Evolutionary conservation across 257 asterid genomes (phyloP).

Genomic region (Rhazya stricta): DNA sequence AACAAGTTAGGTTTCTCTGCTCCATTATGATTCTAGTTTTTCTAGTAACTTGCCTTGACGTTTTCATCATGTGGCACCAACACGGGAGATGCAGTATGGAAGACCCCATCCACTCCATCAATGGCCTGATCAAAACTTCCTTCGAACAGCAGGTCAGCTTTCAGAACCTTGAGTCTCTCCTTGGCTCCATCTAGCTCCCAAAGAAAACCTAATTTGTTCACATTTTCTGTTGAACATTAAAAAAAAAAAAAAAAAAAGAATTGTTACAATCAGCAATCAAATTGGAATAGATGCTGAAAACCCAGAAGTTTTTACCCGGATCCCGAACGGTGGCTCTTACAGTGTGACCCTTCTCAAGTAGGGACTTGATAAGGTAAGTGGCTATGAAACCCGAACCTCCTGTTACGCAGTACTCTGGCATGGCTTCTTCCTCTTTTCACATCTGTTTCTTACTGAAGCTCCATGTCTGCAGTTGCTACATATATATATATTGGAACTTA

Average conservation of each 20-base stretch:
- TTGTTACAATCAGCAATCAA: not conserved
- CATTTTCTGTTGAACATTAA: slow-evolving; percentile 36
- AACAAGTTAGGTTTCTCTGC: not conserved
- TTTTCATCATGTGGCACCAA: slow-evolving; percentile 52
- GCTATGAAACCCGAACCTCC: slow-evolving; percentile 94
- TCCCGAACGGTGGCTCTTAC: slow-evolving; percentile 79
- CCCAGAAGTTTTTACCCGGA: slow-evolving; percentile 39
- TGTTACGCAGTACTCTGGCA: slow-evolving; percentile 76
- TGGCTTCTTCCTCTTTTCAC: slow-evolving; percentile 17
- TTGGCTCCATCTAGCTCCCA: slow-evolving; percentile 81
- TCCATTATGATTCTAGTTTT: not conserved
- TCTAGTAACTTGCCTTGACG: slow-evolving; percentile 42
- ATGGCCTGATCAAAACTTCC: slow-evolving; percentile 86
- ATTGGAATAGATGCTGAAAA: not conserved
- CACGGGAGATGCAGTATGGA: slow-evolving; percentile 92
- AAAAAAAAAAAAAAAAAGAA: not conserved
- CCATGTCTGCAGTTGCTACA: not conserved
- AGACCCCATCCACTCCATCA: slow-evolving; percentile 78
- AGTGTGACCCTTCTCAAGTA: slow-evolving; percentile 57
- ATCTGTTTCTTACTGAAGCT: not conserved
- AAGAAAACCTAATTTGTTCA: slow-evolving; percentile 55
- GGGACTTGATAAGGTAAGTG: slow-evolving; percentile 61
- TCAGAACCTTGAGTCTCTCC: slow-evolving; percentile 71
- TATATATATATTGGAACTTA: not conserved
- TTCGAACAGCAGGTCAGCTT: slow-evolving; percentile 65